Base-by-base conservation (phyloP, 2,329 filamentous ascomycete species). In the Berkeleyomyces basicola region DNA sequence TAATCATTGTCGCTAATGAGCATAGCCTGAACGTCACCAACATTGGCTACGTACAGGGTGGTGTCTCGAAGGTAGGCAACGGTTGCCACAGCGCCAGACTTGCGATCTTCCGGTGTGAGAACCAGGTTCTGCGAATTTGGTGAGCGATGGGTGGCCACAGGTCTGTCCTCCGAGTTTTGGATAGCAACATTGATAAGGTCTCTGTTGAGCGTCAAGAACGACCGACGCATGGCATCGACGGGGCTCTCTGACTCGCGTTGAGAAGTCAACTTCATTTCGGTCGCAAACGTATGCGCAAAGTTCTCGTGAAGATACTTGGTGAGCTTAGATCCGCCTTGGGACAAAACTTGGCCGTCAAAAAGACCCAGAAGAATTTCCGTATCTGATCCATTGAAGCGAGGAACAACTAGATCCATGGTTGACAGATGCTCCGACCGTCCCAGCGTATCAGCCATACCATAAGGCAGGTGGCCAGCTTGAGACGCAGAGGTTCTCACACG, bases 401-500 rank as follows among this genome's bases (percentile, higher is more conserved):
- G 93, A 39, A 97, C 88, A 23, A 99, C 90, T 74, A 99, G 85
- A 71, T 99, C 93, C 64, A 97, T 86, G 2, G 91, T 96, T 4
- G 93, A 97, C 60, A 99, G 76, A 72, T 99, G 93, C 73, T 99
- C 93, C 68, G 92, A 91, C 70, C 84, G 88, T 46, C 93, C 93
- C 11, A 99, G 78, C 11, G 89, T 95, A 74, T 99, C 93, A 6
- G 93, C 93, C 91, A 99, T 96, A 65, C 93, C 93, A 70, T 99
- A 99, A 1, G 90, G 86, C 73, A 99, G 82, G 40, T 89, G 86
- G 1, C 92, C 92, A 23, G 95, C 91, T 63, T 92, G 76, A 0
- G 92, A 96, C n/a, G 91, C 91, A 37, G 93, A 95, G n/a, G 93
- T 97, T 69, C 93, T 84, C 62, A 99, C 90, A 78, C 93, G 88